These are phyloP conservation scores for Digitaria exilis DNA, from an alignment of 202 grass and related monocot genomes.

Conservation along the genomic window DNA sequence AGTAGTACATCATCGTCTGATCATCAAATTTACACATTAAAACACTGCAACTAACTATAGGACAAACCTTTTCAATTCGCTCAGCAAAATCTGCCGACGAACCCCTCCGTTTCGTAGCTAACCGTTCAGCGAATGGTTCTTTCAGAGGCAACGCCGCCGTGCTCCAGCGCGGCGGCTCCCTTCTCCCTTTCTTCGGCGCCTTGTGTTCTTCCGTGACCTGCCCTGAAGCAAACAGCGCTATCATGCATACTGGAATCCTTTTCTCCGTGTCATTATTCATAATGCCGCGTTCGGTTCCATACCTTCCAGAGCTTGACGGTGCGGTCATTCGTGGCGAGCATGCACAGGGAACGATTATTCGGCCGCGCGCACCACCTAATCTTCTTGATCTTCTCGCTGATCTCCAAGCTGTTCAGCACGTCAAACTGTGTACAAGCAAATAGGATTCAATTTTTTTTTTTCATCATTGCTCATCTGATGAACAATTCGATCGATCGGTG, in stretches of 20 bases:
- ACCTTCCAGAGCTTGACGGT: slow-evolving; percentile 75
- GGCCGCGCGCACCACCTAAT: slow-evolving; percentile 55
- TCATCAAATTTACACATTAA: not conserved
- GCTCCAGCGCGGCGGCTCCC: not conserved
- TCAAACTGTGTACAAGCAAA: slow-evolving; percentile 39
- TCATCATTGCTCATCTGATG: not conserved
- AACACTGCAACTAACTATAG: not conserved
- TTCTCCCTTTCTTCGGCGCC: slow-evolving; percentile 31
- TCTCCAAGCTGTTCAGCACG: slow-evolving; percentile 57
- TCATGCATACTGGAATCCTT: slow-evolving; percentile 4
- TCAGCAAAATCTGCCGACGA: not conserved
- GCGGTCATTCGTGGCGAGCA: slow-evolving; percentile 60
- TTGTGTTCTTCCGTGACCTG: slow-evolving; percentile 56
- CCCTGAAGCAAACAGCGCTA: slow-evolving; percentile 20
- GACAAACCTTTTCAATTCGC: slow-evolving; percentile 20
- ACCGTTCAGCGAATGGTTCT: slow-evolving; percentile 18
- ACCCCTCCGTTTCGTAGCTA: slow-evolving; percentile 15
- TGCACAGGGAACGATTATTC: slow-evolving; percentile 47
- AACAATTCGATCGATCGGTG: not conserved
- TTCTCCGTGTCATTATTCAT: not conserved
- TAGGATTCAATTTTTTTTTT: no score
- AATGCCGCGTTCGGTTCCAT: slow-evolving; percentile 24
- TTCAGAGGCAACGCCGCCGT: not conserved
- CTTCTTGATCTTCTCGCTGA: slow-evolving; percentile 60
- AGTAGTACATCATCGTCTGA: no score